Conservation (phyloP, 2,329 filamentous ascomycete genomes). For the Cladophialophora yegresii region DNA sequence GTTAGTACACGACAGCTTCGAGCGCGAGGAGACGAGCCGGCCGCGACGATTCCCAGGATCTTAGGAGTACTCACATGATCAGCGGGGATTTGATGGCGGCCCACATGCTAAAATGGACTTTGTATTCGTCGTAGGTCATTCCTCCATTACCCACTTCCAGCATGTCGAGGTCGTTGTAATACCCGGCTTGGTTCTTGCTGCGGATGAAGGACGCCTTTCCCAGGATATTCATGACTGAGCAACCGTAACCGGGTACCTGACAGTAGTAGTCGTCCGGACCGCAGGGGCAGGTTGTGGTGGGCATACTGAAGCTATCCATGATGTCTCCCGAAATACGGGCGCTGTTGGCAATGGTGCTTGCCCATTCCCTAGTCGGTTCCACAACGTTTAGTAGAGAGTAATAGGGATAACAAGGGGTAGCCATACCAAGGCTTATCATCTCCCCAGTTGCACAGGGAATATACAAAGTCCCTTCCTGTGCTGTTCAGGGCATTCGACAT, state of each 20-base stretch:
- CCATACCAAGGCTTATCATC: conserved; percentile 46
- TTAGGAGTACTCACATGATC: conserved; percentile 41
- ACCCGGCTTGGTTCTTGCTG: conserved; percentile 46
- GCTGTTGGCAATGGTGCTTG: conserved; percentile 51
- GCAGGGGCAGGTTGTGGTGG: conserved; percentile 49
- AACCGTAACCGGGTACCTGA: conserved; percentile 51
- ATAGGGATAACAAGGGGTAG: neutral
- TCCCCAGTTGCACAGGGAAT: conserved; percentile 56
- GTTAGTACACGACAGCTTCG: neutral
- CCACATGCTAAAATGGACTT: conserved; percentile 53
- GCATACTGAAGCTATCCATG: conserved; percentile 50
- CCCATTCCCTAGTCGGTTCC: conserved; percentile 44
- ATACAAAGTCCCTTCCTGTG: conserved; percentile 51
- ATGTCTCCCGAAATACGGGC: conserved; percentile 53
- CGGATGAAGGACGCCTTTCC: conserved; percentile 51
- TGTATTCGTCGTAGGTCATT: conserved; percentile 44
- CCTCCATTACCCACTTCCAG: conserved; percentile 51
- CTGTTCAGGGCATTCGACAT: conserved; percentile 54
- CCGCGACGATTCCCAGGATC: neutral
- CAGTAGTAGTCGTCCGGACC: conserved; percentile 46
- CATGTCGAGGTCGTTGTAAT: conserved; percentile 48
- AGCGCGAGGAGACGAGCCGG: no score
- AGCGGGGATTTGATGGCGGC: conserved; percentile 52
- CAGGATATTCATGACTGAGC: conserved; percentile 54
- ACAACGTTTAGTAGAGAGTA: no score